These are phyloP conservation scores for Rhizophagus prolifer DNA, from an alignment of 192 early-diverging fungal genomes.

Conservation along the genomic window DNA sequence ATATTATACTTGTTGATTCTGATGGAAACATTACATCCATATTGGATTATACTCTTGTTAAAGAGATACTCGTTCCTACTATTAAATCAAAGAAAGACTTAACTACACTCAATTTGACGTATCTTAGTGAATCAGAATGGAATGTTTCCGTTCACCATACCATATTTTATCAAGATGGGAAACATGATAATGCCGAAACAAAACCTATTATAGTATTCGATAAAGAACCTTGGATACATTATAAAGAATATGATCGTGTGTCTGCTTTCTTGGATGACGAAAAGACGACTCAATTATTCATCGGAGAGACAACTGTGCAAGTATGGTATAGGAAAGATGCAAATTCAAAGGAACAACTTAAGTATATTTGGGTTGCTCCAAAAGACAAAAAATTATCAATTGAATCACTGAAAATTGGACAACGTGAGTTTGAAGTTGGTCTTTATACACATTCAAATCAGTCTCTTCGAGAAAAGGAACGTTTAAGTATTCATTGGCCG, in stretches of 20 bases:
- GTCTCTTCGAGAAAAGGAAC: not conserved
- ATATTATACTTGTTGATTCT: not conserved
- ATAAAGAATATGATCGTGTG: not conserved
- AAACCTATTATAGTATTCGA: not conserved
- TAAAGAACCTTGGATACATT: conserved; percentile 21
- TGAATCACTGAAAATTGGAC: not conserved
- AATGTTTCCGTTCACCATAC: not conserved
- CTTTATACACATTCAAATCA: not conserved
- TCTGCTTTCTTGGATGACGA: conserved; percentile 5
- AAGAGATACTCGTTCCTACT: not conserved
- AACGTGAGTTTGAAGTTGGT: not conserved
- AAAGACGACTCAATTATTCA: not conserved
- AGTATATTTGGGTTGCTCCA: conserved; percentile 2
- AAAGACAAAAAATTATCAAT: not conserved
- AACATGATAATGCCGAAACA: not conserved
- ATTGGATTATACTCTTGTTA: not conserved
- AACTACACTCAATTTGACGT: not conserved
- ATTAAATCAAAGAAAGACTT: not conserved
- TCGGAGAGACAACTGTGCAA: conserved; percentile 12
- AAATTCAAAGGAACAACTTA: not conserved
- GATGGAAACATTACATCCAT: not conserved
- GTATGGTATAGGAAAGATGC: not conserved
- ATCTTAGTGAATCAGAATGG: not conserved
- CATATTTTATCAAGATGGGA: conserved; percentile 8
- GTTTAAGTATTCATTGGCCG: conserved; percentile 8